Evolutionary conservation across 257 asterid genomes (phyloP).

Genomic region (Eustoma russellianum): DNA sequence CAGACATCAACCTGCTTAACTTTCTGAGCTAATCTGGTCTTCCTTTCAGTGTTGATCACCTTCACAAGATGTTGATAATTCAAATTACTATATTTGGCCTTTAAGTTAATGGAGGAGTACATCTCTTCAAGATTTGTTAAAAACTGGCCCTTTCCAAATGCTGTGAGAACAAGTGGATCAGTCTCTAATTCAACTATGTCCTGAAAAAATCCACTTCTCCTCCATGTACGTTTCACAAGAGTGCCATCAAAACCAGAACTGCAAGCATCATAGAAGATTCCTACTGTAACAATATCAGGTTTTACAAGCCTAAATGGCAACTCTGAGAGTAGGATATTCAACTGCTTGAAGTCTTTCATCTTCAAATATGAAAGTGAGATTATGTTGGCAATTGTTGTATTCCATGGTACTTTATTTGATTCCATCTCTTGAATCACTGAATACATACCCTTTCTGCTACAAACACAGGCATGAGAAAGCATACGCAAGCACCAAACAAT

Average conservation of each 20-base stretch:
- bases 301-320: constrained; percentile 19
- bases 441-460: constrained; percentile 23
- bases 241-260: constrained; percentile 15
- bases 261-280: constrained; percentile 22
- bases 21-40: not conserved
- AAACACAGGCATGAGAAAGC: constrained; percentile 23
- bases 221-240: constrained; percentile 19
- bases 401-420: constrained; percentile 20
- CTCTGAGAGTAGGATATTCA: constrained; percentile 21
- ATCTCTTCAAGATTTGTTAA: constrained; percentile 13
- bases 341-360: constrained; percentile 24
- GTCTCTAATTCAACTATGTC: constrained; percentile 14
- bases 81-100: constrained; percentile 5
- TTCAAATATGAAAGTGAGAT: constrained; percentile 19
- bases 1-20: too few species aligned
- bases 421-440: constrained; percentile 23
- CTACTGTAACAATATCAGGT: constrained; percentile 25
- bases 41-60: constrained; percentile 8
- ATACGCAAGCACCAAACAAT: constrained; percentile 26
- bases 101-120: constrained; percentile 5
- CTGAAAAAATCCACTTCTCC: constrained; percentile 16
- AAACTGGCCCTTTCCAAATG: constrained; percentile 28
- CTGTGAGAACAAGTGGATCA: constrained; percentile 20
- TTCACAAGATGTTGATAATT: constrained; percentile 16
- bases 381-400: constrained; percentile 19